Conservation (phyloP, 768 basidiomycete species). For the Gloeophyllum trabeum region DNA sequence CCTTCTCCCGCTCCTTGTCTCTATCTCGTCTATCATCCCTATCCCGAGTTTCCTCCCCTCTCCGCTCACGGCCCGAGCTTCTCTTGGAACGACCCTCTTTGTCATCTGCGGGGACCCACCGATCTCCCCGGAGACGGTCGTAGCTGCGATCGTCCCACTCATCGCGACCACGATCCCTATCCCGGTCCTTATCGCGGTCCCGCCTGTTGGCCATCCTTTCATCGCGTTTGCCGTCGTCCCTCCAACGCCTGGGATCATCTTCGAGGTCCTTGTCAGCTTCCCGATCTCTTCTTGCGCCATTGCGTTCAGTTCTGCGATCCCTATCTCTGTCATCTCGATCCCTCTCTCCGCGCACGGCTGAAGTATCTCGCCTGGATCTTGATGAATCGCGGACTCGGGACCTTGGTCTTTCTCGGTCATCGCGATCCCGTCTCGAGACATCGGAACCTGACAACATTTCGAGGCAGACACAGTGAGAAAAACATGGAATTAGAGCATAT, state of each 20-base stretch:
- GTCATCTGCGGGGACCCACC: conserved; percentile 56
- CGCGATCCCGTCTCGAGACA: conserved; percentile 29
- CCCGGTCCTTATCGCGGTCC: conserved; percentile 31
- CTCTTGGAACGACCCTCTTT: conserved; percentile 57
- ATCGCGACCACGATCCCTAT: conserved; percentile 26
- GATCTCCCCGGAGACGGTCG: conserved; percentile 33
- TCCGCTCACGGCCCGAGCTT: conserved; percentile 45
- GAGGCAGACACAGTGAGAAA: too few relatives aligned
- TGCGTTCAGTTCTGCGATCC: conserved; percentile 22
- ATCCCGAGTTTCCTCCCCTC: conserved; percentile 38
- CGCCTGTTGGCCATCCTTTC: conserved; percentile 60
- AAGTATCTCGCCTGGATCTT: conserved; percentile 45
- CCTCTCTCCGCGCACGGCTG: conserved; percentile 30
- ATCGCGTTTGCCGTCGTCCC: conserved; percentile 75
- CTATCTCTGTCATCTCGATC: conserved; percentile 25
- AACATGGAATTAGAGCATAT: conserved; percentile 2
- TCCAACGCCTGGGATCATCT: conserved; percentile 68
- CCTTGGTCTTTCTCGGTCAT: conserved; percentile 52
- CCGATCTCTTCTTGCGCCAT: conserved; percentile 18
- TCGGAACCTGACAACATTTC: background rate
- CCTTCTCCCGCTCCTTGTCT: conserved; percentile 48
- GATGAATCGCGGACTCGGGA: conserved; percentile 59
- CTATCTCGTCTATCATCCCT: conserved; percentile 35
- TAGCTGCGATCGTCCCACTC: conserved; percentile 35
- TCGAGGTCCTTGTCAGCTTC: conserved; percentile 21